These are phyloP conservation scores for Leccinum barrowsii DNA, from an alignment of 768 basidiomycete genomes.

Conservation along the genomic window DNA sequence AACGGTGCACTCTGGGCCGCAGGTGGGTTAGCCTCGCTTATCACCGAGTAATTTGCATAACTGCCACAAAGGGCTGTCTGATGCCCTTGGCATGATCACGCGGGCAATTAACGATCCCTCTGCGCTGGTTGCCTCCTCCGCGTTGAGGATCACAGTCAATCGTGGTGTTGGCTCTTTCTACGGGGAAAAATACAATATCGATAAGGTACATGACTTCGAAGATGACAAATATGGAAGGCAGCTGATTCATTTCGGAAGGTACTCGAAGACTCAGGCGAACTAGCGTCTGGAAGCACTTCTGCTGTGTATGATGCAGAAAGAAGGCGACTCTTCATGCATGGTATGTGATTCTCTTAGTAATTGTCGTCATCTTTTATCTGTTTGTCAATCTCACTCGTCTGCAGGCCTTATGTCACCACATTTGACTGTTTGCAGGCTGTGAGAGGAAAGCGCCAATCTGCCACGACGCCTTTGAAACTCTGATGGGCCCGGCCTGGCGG, in stretches of 20 bases:
- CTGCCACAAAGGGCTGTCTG: slow-evolving; percentile 39
- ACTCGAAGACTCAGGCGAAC: slow-evolving; percentile 63
- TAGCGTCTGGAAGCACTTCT: slow-evolving; percentile 55
- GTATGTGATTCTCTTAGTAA: slow-evolving; percentile 33
- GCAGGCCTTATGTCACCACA: slow-evolving; percentile 34
- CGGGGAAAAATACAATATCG: slow-evolving; percentile 55
- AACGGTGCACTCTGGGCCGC: slow-evolving; percentile 63
- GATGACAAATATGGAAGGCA: neutral
- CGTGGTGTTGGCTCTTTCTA: slow-evolving; percentile 48
- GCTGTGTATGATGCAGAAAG: slow-evolving; percentile 53
- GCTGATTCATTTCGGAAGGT: slow-evolving; percentile 36
- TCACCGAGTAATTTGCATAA: neutral
- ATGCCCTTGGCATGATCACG: slow-evolving; percentile 30
- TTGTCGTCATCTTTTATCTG: slow-evolving; percentile 1
- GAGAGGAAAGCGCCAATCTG: neutral
- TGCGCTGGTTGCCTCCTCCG: slow-evolving; percentile 44
- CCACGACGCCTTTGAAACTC: slow-evolving; percentile 1
- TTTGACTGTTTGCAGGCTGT: slow-evolving; percentile 32
- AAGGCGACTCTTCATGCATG: slow-evolving; percentile 53
- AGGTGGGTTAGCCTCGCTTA: slow-evolving; percentile 33
- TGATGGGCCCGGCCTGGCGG: neutral
- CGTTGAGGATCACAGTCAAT: slow-evolving; percentile 52
- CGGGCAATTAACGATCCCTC: slow-evolving; percentile 44
- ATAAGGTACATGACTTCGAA: slow-evolving; percentile 42
- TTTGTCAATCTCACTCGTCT: slow-evolving; percentile 6